A percentile compares a stretch with the other conserved stretches of the same genome.
Conservation (phyloP, 805 yeast genomes). For the Yarrowia sp. region DNA sequence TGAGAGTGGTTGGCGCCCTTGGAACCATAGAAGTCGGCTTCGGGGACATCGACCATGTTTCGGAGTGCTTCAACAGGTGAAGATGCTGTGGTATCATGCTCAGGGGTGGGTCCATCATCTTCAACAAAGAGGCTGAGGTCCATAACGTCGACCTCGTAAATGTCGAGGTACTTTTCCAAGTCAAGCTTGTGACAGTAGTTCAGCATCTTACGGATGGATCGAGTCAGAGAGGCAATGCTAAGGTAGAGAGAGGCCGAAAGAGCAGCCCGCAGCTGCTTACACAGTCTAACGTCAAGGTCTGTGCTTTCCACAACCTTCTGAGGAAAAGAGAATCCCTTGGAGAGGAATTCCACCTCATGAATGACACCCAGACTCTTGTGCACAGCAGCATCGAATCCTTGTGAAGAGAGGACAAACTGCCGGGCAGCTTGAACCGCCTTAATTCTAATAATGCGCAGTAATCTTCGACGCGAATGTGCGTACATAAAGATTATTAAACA, state of each 20-base stretch:
- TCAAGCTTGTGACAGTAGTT: conserved; percentile 38
- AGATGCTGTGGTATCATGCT: background rate
- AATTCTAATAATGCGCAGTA: conserved; percentile 35
- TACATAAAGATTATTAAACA: conserved; percentile 35
- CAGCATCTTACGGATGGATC: conserved; percentile 34
- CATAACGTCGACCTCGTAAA: conserved; percentile 41
- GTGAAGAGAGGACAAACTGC: conserved; percentile 31
- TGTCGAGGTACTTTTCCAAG: conserved; percentile 44
- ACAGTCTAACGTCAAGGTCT: conserved; percentile 27
- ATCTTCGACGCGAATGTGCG: conserved; percentile 37
- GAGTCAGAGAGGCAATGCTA: conserved; percentile 36
- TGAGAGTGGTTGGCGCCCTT: conserved; percentile 34
- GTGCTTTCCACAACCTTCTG: conserved; percentile 27
- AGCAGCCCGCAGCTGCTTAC: conserved; percentile 38
- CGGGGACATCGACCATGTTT: conserved; percentile 4
- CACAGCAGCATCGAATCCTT: conserved; percentile 34
- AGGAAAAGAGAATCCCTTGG: conserved; percentile 30
- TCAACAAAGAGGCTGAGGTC: conserved; percentile 12
- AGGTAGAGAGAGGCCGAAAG: conserved; percentile 36
- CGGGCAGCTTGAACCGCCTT: conserved; percentile 34
- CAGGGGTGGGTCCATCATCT: background rate
- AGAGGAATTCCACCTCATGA: conserved; percentile 36
- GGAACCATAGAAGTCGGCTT: conserved; percentile 31
- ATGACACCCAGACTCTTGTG: conserved; percentile 33
- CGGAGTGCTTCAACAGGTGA: conserved; percentile 13